Evolutionary conservation across 2,329 filamentous ascomycete species (phyloP).

Genomic region (Emergomyces africanus): DNA sequence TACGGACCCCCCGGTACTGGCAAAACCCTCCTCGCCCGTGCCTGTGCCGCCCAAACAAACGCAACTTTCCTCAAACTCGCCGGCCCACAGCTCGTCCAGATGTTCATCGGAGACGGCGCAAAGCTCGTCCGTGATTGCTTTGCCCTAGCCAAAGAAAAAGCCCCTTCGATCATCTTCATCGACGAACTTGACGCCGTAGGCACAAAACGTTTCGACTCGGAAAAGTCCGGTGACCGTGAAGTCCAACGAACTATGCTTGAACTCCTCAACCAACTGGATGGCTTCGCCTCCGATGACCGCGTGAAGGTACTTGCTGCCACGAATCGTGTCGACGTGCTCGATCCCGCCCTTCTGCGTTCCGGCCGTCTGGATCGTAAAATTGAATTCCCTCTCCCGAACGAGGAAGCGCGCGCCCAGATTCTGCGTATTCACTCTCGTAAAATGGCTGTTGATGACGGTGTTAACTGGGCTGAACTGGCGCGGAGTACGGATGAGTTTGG

Average conservation of each 20-base stretch:
- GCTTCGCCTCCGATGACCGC: slow-evolving; percentile 90
- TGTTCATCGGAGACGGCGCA: slow-evolving; percentile 98
- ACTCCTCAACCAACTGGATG: slow-evolving; percentile 94
- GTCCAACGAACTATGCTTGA: slow-evolving; percentile 99
- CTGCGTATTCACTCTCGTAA: slow-evolving; percentile 95
- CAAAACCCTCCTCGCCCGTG: slow-evolving; percentile 60
- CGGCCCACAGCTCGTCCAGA: slow-evolving; percentile 93
- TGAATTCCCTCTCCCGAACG: slow-evolving; percentile 94
- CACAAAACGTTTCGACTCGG: slow-evolving; percentile 96
- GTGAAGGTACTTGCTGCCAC: slow-evolving; percentile 95
- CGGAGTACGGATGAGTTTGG: slow-evolving; percentile 98
- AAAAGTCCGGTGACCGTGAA: slow-evolving; percentile 95
- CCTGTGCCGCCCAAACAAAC: slow-evolving; percentile 94
- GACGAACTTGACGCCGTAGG: slow-evolving; percentile 97
- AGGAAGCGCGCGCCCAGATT: slow-evolving; percentile 94
- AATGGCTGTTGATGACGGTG: slow-evolving; percentile 86
- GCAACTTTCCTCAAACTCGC: slow-evolving; percentile 98
- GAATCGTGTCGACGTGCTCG: slow-evolving; percentile 86
- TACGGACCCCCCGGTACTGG: slow-evolving; percentile 55
- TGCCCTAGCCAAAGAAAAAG: slow-evolving; percentile 95
- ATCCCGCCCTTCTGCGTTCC: slow-evolving; percentile 80
- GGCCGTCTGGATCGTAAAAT: slow-evolving; percentile 94
- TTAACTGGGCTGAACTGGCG: slow-evolving; percentile 94
- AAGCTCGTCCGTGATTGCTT: slow-evolving; percentile 98
- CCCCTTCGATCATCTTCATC: slow-evolving; percentile 98